Percentiles rank a stretch among this genome's conserved stretches.
Conservation (phyloP, 805 yeast species). For the Tetrapisispora taiwanensis region DNA sequence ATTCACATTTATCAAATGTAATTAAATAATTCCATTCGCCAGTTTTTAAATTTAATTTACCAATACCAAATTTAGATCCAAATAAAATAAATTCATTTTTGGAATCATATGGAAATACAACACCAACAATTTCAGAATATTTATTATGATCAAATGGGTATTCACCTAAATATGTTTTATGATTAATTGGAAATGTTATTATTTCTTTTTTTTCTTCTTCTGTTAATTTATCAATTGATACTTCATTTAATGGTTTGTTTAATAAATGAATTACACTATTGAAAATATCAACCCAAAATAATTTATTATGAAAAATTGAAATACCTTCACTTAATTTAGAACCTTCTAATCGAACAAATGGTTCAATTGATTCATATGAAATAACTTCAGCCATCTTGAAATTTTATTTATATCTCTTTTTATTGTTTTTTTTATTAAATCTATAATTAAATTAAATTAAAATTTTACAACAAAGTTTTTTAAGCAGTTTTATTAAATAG, state of each 20-base stretch:
- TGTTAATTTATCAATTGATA: neutral
- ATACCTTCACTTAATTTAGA: slow-evolving; percentile 54
- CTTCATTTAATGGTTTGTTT: slow-evolving; percentile 7
- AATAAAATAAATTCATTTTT: slow-evolving; percentile 38
- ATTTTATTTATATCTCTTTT: neutral
- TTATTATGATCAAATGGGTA: slow-evolving; percentile 8
- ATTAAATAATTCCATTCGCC: slow-evolving; percentile 30
- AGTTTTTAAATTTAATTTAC: slow-evolving; percentile 38
- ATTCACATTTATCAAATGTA: slow-evolving; percentile 26
- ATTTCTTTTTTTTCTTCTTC: slow-evolving; percentile 17
- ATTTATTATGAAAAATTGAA: slow-evolving; percentile 46
- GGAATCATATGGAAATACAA: slow-evolving; percentile 49
- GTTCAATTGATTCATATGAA: slow-evolving; percentile 4
- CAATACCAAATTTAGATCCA: slow-evolving; percentile 61
- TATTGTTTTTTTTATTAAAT: no score
- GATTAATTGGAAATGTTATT: slow-evolving; percentile 13
- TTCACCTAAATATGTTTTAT: slow-evolving; percentile 9
- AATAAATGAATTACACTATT: slow-evolving; percentile 30
- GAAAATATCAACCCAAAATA: slow-evolving; percentile 36
- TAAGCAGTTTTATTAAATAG: no score
- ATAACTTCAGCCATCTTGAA: slow-evolving; percentile 1
- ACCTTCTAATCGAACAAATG: slow-evolving; percentile 15
- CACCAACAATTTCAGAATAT: slow-evolving; percentile 47
- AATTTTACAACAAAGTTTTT: no score
- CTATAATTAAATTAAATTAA: no score